A percentile compares a stretch with the other conserved stretches of the same genome.
phyloP scores from a whole-genome alignment of 2,329 filamentous ascomycete genomes.

The Fusarium buxicola region DNA sequence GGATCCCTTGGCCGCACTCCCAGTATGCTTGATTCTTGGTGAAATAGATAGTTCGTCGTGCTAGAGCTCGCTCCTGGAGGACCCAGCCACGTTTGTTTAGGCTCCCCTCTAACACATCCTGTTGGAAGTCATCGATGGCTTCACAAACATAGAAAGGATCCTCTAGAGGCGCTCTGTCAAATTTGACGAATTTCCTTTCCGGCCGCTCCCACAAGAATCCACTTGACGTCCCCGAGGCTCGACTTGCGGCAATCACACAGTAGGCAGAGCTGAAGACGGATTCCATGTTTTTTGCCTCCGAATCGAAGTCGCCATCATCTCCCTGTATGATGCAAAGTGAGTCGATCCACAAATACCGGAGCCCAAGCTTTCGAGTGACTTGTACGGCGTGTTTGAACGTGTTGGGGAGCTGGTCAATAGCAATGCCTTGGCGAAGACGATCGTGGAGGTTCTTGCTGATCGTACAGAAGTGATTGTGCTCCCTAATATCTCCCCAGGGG shows the following conservation, averaged over 20 bases:
- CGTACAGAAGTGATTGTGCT: constrained; percentile 20
- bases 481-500: constrained; percentile 7
- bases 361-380: background rate
- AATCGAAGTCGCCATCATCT: background rate
- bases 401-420: background rate
- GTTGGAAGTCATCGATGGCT: constrained; percentile 29
- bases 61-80: constrained; percentile 23
- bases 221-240: constrained; percentile 10
- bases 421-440: constrained; percentile 1
- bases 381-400: constrained; percentile 13
- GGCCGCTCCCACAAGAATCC: constrained; percentile 14
- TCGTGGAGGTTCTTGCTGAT: constrained; percentile 4
- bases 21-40: constrained; percentile 30
- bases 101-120: constrained; percentile 26
- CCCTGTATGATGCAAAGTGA: constrained; percentile 25
- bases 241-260: constrained; percentile 11
- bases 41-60: constrained; percentile 36
- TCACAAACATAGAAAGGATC: constrained; percentile 19
- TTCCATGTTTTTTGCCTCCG: constrained; percentile 10
- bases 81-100: constrained; percentile 21
- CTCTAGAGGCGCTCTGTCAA: background rate
- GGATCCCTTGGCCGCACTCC: constrained; percentile 33
- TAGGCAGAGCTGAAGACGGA: constrained; percentile 5
- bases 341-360: constrained; percentile 24
- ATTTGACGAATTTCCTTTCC: constrained; percentile 1